phyloP scores from a whole-genome alignment of 2,329 filamentous ascomycete genomes.

The Hypoxylon sp. region DNA sequence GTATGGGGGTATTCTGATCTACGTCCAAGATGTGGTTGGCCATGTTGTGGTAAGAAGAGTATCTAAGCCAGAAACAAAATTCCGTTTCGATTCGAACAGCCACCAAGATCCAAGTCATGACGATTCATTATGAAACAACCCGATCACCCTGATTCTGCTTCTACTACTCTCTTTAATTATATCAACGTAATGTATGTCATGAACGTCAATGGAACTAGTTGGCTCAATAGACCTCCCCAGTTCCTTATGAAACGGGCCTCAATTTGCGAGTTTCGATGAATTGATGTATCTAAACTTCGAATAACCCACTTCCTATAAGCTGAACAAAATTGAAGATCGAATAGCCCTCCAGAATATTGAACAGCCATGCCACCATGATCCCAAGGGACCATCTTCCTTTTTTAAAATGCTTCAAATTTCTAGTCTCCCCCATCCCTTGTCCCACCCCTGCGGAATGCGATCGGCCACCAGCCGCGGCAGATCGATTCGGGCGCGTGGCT shows the following conservation, averaged over 20 bases:
- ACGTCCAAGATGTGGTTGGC: background rate
- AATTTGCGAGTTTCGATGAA: background rate
- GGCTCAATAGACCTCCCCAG: background rate
- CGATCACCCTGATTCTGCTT: background rate
- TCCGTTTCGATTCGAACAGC: background rate
- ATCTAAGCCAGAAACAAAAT: background rate
- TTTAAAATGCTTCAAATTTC: slow-evolving; percentile 46
- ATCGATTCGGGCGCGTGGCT: slow-evolving; percentile 45
- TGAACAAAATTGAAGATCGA: background rate
- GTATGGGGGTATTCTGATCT: background rate
- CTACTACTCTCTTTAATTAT: background rate
- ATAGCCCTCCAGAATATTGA: slow-evolving; percentile 28
- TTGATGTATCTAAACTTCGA: background rate
- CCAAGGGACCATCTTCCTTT: slow-evolving; percentile 2
- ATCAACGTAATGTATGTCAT: background rate
- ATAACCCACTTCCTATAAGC: background rate
- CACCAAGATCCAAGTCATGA: background rate
- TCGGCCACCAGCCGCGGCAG: slow-evolving; percentile 34
- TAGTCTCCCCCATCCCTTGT: slow-evolving; percentile 26
- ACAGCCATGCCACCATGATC: slow-evolving; percentile 26
- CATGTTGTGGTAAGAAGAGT: background rate
- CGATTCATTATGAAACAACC: background rate
- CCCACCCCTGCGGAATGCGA: slow-evolving; percentile 39
- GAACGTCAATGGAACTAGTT: background rate
- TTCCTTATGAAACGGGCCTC: background rate